Conservation (phyloP, 176 grass and related monocot genomes). For the Lolium perenne region DNA sequence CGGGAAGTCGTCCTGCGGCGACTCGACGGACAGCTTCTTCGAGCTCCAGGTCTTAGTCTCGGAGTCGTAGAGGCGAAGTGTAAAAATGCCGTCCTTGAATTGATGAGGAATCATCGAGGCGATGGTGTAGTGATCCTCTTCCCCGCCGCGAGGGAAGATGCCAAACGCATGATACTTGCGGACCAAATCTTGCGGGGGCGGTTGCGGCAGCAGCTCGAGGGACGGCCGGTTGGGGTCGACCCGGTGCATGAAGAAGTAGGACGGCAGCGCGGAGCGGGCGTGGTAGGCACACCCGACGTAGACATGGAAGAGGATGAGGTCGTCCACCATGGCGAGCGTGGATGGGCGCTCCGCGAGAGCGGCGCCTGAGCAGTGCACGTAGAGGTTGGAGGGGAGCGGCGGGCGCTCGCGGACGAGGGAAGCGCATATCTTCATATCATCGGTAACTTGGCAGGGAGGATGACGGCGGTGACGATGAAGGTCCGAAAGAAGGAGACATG, state of each 20-base stretch:
- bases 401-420: not conserved
- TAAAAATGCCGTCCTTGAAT: fast-evolving
- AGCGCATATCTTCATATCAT: not conserved
- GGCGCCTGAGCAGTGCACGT: not conserved
- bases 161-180: not conserved
- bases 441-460: not conserved
- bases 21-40: not conserved
- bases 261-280: too few species aligned
- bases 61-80: not conserved
- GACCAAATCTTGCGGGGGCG: not conserved
- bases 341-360: not conserved
- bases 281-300: too few species aligned
- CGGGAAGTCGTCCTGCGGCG: not conserved
- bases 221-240: not conserved
- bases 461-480: constrained; percentile 67
- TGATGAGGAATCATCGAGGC: not conserved
- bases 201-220: not conserved
- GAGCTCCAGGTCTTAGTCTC: not conserved
- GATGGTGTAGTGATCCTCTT: constrained; percentile 2
- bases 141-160: not conserved
- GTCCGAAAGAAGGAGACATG: constrained; percentile 62
- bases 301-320: too few species aligned
- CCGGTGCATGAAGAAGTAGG: constrained; percentile 29
- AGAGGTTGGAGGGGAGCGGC: not conserved
- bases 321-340: not conserved